Evolutionary conservation across 2,329 filamentous ascomycete genomes (phyloP).

Genomic region (Metarhizium humberi): DNA sequence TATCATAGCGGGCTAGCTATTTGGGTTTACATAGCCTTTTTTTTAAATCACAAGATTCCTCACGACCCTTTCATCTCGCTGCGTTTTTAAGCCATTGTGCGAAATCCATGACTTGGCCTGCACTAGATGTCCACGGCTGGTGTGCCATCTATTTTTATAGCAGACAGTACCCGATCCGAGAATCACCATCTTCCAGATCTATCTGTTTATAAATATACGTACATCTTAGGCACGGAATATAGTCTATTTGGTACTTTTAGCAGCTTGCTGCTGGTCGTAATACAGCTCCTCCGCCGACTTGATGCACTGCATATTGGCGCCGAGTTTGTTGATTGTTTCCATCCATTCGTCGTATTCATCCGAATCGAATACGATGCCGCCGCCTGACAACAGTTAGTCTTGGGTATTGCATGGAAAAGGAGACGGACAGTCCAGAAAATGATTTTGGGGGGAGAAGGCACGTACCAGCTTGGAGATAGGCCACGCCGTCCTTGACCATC

Average conservation of each 20-base stretch:
- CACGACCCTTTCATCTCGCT: neutral
- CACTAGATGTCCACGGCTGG: too few species aligned
- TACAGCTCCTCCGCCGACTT: conserved; percentile 68
- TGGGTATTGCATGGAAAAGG: neutral
- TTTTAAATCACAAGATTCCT: neutral
- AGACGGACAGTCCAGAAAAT: neutral
- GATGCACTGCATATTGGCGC: conserved; percentile 83
- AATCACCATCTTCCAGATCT: neutral
- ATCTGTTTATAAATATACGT: too few species aligned
- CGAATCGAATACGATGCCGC: conserved; percentile 90
- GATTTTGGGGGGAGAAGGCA: conserved; percentile 4
- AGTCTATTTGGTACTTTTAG: neutral
- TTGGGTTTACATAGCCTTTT: neutral
- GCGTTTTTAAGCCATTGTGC: too few species aligned
- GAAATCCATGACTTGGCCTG: too few species aligned
- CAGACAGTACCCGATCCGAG: too few species aligned
- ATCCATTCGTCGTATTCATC: conserved; percentile 90
- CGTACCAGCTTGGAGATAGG: conserved; percentile 75
- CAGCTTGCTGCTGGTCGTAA: conserved; percentile 22
- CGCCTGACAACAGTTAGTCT: conserved; percentile 36
- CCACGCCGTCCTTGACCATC: conserved; percentile 83
- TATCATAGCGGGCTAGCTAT: neutral
- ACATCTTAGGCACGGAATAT: neutral
- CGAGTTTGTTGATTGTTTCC: conserved; percentile 90
- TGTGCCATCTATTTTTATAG: too few species aligned